Base-by-base conservation (phyloP, 2,329 filamentous ascomycete genomes). In the Ceratocystis huliohia region DNA sequence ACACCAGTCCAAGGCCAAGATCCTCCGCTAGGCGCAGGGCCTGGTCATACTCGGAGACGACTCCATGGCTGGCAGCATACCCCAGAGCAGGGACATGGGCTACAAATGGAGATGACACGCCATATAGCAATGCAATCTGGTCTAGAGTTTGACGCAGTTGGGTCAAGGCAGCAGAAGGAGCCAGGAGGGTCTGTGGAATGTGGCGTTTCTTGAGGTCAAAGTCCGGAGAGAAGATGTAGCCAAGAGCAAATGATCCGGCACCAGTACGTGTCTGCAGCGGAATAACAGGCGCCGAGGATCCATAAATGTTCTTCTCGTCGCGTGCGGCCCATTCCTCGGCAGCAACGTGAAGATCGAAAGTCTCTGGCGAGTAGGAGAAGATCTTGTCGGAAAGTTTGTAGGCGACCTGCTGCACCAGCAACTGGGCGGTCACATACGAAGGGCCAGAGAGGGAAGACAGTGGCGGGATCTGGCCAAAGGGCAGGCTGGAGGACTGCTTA, bases 161-260 rank as follows among this genome's bases (percentile, higher is more conserved):
- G 68, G 85, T 84, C 70, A 99, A 80, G 70, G 87, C 93, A 59
- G 89, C 86, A 0, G 91, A 92, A 2, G 91, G 90, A 8, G 91
- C 93, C 69, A 99, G 78, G 69, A 99, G 86, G 17, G 90, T 87
- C 81, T 99, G 94, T 2, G 94, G 93, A 67, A 96, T 86, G 74
- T 94, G 86, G 71, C 92, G 86, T 82, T 94, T 96, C 79, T 84
- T 85, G 72, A 96, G 77, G 75, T 97, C 92, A 73, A 96, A 96
- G 77, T 99, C 94, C 73, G 91, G 90, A 69, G 92, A 96, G 81
- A 97, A 99, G 75, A 97, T 89, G 78, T 99, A 99, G 67, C 94
- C 94, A 62, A 99, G 83, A 25, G 94, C 91, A 73, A 97, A 88
- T 70, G 89, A 86, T 66, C 93, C 94, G 65, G 94, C 94, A 68